Percentiles rank a stretch among this genome's conserved stretches.
Evolutionary conservation across 2,329 filamentous ascomycete genomes (phyloP).

Genomic region (Hypoxylon sp.): DNA sequence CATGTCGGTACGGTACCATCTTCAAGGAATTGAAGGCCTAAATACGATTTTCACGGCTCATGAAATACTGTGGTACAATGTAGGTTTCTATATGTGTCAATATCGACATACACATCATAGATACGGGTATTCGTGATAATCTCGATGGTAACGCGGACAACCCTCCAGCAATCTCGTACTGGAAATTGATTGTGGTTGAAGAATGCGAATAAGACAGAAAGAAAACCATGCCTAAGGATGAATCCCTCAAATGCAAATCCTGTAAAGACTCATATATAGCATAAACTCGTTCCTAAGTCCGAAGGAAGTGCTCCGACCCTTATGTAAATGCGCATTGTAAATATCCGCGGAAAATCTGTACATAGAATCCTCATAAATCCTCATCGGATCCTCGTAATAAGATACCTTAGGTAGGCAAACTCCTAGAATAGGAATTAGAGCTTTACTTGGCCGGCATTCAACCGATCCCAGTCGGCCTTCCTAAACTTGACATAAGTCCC

Average conservation of each 20-base stretch:
- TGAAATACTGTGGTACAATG: too few relatives aligned
- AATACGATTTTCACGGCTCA: too few relatives aligned
- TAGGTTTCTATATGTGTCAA: too few relatives aligned
- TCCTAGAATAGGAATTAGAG: slow-evolving; percentile 61
- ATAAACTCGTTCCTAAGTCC: background rate
- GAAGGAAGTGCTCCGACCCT: background rate
- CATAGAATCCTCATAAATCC: slow-evolving; percentile 5
- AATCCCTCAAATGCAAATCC: slow-evolving; percentile 4
- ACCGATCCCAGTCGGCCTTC: slow-evolving; percentile 75
- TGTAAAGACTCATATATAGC: background rate
- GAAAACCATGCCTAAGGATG: background rate
- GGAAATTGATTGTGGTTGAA: background rate
- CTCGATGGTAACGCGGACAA: background rate
- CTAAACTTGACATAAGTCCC: slow-evolving; percentile 78
- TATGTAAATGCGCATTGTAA: slow-evolving; percentile 2
- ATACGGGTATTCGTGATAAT: background rate
- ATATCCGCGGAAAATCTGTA: slow-evolving; percentile 5
- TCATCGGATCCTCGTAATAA: background rate
- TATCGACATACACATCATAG: too few relatives aligned
- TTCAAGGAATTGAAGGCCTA: too few relatives aligned
- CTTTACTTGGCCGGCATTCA: slow-evolving; percentile 79
- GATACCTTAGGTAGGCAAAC: background rate
- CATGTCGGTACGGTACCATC: too few relatives aligned
- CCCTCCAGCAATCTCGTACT: background rate
- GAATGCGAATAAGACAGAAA: slow-evolving; percentile 2